Base-by-base conservation (phyloP, 2,329 filamentous ascomycete species). In the Diplodia sapinea region DNA sequence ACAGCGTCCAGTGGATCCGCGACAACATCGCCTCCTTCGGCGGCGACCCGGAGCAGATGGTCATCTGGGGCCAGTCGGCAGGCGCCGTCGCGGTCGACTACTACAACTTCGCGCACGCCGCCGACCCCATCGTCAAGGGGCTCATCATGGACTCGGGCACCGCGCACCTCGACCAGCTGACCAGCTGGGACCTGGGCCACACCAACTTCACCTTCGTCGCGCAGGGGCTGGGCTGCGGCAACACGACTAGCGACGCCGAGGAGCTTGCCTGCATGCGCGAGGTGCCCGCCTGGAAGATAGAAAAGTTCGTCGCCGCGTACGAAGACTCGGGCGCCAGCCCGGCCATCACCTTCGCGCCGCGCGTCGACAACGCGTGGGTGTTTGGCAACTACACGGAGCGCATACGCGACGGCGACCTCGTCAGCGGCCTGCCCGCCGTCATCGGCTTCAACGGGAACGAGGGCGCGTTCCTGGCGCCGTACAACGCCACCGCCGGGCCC, bases 131-230 rank as follows among this genome's bases (percentile, higher is more conserved):
- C 23, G 80, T 81, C 29, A 73, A 78, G 11, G 83, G 79, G 2
- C 74, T 84, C 13, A 82, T 86, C 67, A 75, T 80, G 5, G 77
- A 81, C 49, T 86, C 84, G 5, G 84, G 84, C 6, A 83, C 79
- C 3, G 80, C 77, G 2, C 74, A 76, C 23, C 75, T 75, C 1
- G 75, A 73, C n/a, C 64, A 66, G 52, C 70, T 73, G 4, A 70
- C 73, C 2, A 73, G 68, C 9, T 38, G 63, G 8, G 76, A 77
- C 47, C 43, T 68, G 8, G 63, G 70, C 13, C 73, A 78, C 29
- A 72, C 73, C 15, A 81, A 80, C 70, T 81, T 81, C 70, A 78
- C 77, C 1, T 77, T 74, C 47, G 76, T 82, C 0, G 80, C 80
- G 3, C 69, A 70, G 8, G 70, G 75, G 3, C 71, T 81, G 7